These are phyloP conservation scores for Astragalus glycyphyllos DNA, from an alignment of 306 rosid genomes.

Conservation along the genomic window DNA sequence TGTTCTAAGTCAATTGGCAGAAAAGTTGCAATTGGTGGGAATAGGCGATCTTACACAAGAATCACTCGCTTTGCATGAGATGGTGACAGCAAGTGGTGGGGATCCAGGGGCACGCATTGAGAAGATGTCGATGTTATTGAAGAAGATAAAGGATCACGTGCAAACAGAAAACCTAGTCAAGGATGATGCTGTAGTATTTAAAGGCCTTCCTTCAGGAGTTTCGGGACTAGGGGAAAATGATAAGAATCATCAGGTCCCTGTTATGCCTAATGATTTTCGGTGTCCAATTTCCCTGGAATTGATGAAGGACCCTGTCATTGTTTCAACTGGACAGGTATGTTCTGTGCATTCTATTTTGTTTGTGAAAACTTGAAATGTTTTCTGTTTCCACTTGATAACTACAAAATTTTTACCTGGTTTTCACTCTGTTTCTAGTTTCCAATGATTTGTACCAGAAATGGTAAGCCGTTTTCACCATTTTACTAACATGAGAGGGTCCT, in stretches of 20 bases:
- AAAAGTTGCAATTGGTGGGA: slow-evolving; percentile 79
- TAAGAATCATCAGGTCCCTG: slow-evolving; percentile 57
- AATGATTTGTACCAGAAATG: slow-evolving; percentile 2
- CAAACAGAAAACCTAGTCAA: slow-evolving; percentile 74
- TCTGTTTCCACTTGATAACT: slow-evolving; percentile 11
- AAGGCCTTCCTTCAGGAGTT: slow-evolving; percentile 54
- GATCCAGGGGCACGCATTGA: slow-evolving; percentile 91
- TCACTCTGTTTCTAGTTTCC: not conserved
- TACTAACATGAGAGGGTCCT: slow-evolving; percentile 6
- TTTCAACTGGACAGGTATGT: slow-evolving; percentile 98
- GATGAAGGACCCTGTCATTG: slow-evolving; percentile 97
- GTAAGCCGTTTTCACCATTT: slow-evolving; percentile 18
- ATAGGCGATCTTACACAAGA: slow-evolving; percentile 84
- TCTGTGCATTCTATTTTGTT: slow-evolving; percentile 40
- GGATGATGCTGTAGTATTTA: slow-evolving; percentile 56
- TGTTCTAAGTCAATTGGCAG: slow-evolving; percentile 69
- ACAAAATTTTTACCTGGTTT: not conserved
- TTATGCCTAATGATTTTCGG: slow-evolving; percentile 88
- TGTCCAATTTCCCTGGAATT: slow-evolving; percentile 97
- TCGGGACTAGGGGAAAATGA: slow-evolving; percentile 57
- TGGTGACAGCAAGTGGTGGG: slow-evolving; percentile 75
- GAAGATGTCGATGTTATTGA: slow-evolving; percentile 83
- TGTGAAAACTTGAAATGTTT: not conserved
- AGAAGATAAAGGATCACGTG: slow-evolving; percentile 80
- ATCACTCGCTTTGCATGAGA: slow-evolving; percentile 92